These are phyloP conservation scores for Vigna hirtella DNA, from an alignment of 306 rosid genomes.

Conservation along the genomic window DNA sequence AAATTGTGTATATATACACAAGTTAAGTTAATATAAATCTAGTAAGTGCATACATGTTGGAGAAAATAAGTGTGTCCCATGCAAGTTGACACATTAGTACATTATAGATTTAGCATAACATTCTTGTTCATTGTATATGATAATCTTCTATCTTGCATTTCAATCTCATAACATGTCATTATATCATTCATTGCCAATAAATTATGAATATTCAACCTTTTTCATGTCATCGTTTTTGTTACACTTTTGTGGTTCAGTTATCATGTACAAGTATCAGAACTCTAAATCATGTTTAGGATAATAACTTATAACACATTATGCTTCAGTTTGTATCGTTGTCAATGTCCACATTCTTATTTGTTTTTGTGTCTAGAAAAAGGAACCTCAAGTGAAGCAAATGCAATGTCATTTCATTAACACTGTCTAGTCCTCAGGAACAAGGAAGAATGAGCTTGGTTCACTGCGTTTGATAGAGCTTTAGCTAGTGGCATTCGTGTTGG, in stretches of 20 bases:
- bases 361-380: too few relatives aligned
- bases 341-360: background rate
- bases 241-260: background rate
- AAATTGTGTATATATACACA: too few relatives aligned
- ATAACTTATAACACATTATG: background rate
- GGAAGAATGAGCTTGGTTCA: slow-evolving; percentile 67
- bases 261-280: background rate
- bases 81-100: slow-evolving; percentile 36
- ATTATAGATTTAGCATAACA: background rate
- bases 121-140: background rate
- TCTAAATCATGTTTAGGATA: too few relatives aligned
- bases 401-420: slow-evolving; percentile 57
- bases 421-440: slow-evolving; percentile 5
- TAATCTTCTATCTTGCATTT: background rate
- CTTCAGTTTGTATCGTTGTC: background rate
- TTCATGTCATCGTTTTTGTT: slow-evolving; percentile 31
- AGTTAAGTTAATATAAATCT: too few relatives aligned
- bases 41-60: slow-evolving; percentile 12
- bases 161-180: background rate
- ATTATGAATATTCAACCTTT: background rate
- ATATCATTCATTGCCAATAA: background rate
- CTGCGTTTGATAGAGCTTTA: slow-evolving; percentile 80
- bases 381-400: background rate
- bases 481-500: slow-evolving; percentile 81
- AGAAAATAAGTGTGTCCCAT: slow-evolving; percentile 36